Percentiles rank a stretch among this genome's conserved stretches.
Evolutionary conservation across 2,329 filamentous ascomycete species (phyloP).

Genomic region (Trichoderma sp.): DNA sequence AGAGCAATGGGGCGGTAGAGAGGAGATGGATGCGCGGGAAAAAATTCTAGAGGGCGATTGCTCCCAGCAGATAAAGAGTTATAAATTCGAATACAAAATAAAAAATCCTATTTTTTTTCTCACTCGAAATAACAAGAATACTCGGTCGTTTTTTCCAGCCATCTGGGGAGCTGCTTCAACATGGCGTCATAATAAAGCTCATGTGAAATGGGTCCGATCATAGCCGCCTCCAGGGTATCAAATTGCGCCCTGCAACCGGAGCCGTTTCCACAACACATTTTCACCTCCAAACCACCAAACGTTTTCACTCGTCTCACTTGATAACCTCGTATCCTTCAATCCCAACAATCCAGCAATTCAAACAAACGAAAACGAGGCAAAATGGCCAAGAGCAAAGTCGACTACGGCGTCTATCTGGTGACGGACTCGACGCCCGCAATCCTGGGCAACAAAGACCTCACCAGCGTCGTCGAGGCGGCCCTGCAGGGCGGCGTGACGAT

Average conservation of each 20-base stretch:
- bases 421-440: constrained; percentile 89
- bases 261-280: background rate
- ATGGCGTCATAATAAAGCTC: constrained; percentile 6
- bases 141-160: background rate
- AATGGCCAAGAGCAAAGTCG: constrained; percentile 38
- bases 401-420: constrained; percentile 86
- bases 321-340: fast-evolving
- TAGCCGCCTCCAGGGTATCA: constrained; percentile 11
- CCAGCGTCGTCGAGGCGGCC: constrained; percentile 69
- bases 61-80: too few species aligned
- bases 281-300: background rate
- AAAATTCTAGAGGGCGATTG: too few species aligned
- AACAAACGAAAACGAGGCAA: background rate
- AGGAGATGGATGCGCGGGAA: too few species aligned
- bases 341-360: background rate
- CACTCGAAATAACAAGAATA: background rate
- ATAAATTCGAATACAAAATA: too few species aligned
- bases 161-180: background rate
- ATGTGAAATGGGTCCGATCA: background rate
- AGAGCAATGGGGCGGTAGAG: too few species aligned
- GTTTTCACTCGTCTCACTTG: background rate
- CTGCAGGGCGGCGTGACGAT: constrained; percentile 77
- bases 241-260: background rate
- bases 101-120: background rate
- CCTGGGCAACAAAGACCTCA: constrained; percentile 67